Percentiles rank a stretch among this genome's conserved stretches.
These are phyloP conservation scores for Suillus ampliporus DNA, from an alignment of 768 basidiomycete genomes.

Conservation along the genomic window DNA sequence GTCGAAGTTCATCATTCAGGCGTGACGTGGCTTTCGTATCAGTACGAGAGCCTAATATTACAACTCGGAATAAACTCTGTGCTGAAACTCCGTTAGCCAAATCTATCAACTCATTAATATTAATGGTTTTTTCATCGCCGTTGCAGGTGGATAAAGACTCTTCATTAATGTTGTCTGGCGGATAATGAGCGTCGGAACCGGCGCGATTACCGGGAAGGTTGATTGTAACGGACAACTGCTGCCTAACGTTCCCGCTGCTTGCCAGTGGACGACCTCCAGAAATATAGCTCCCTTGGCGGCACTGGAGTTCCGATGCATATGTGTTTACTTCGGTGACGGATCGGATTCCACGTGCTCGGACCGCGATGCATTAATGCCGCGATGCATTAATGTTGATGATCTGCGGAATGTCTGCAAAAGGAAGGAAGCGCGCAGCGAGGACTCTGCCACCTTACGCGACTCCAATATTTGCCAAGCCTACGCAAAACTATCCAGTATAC, in stretches of 20 bases:
- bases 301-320: not conserved
- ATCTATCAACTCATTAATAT: too few species aligned
- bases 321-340: not conserved
- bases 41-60: too few species aligned
- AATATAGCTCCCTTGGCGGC: not conserved
- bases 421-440: not conserved
- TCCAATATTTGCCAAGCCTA: not conserved
- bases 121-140: too few species aligned
- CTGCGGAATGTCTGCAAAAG: not conserved
- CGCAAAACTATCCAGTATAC: not conserved
- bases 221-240: not conserved
- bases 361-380: too few species aligned
- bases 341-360: too few species aligned
- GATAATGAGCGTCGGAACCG: not conserved
- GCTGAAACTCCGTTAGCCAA: too few species aligned
- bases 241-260: not conserved
- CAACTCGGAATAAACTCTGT: too few species aligned
- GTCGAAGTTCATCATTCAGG: too few species aligned
- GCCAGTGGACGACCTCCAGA: not conserved
- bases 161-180: too few species aligned
- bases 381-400: not conserved
- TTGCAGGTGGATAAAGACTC: too few species aligned
- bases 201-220: not conserved
- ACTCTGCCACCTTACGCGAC: not conserved
- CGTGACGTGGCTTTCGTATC: too few species aligned